Base-by-base conservation (phyloP, 2,329 filamentous ascomycete genomes). In the Botrytis cinerea region DNA sequence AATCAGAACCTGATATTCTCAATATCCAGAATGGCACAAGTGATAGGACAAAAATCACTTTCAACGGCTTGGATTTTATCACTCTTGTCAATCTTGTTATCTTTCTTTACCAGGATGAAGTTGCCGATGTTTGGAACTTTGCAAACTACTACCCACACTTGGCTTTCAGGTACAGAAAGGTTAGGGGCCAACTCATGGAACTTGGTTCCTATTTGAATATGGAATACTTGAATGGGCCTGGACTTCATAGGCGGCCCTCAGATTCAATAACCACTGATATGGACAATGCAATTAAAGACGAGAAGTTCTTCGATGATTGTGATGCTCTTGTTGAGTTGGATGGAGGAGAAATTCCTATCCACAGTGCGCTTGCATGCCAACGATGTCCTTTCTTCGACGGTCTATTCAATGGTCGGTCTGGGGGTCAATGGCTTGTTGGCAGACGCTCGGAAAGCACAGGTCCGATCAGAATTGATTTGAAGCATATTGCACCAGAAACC, bases 381-480 rank as follows among this genome's bases (percentile, higher is more conserved):
- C 87, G 96, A 76, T 98, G 95, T 78, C 94, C 94, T 0, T 99
- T 98, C 86, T 99, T 99, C 76, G 86, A 95, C 75, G 93, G 92
- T 1, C 86, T 99, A 61, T 98, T 98, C 82, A 87, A 93, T 78
- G 96, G 96, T n/a, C 91, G 94, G 61, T 93, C 96, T 12, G 87
- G 88, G 59, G 96, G 96, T 0, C 88, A 89, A 77, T 99, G 96
- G 96, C 86, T 99, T 32, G 87, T 90, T 67, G 87, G 88, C 46
- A 89, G 94, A 71, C 89, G 89, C n/a, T 84, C 87, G 70, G 77
- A 86, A 75, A 79, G 83, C 46, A 81, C 82, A 6, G 84, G 88
- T 40, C 82, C 84, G 22, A 85, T 97, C 73, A 87, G 86, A 54
- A 90, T 99, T 61, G 93, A 99, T 79, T 84, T 99, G 66, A 92